Base-by-base conservation (phyloP, 768 basidiomycete genomes). In the Lactarius hatsudake region DNA sequence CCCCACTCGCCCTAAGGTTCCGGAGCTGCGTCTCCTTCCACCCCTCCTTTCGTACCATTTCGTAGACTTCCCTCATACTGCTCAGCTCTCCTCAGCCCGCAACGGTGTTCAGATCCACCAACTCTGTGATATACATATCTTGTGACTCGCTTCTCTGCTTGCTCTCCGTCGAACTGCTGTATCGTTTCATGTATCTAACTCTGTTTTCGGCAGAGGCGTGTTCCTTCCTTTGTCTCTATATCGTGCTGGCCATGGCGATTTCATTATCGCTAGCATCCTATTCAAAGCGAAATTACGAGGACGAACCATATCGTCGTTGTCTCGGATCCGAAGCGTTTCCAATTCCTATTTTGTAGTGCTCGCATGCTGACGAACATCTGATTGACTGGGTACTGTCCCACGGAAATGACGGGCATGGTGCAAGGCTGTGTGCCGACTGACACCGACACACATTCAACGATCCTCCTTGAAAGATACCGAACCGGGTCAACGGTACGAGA, bases 101-200 rank as follows among this genome's bases (percentile, higher is more conserved):
- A 68, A 64, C 59, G 62, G 67, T 64, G 59, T 54, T 63, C 58
- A 59, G 38, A 23, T 26, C 15, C 54, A 61, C 67, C 63, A 42
- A 68, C 62, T 56, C 67, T 68, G 67, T 68, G 67, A 68, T 48
- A 68, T 68, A 68, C 67, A 68, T 67, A 54, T 36, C 51, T 40
- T 63, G 65, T 66, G 66, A 59, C 38, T 51, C 30, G 23, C 51
- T 53, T 26, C 56, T 59, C 40, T 48, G 43, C 51, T 51, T 61
- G 23, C 59, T 64, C 59, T 60, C 34, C 55, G 42, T 68, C 59
- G 58, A 68, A 48, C 43, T 51, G 42, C 62, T 68, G 67, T 68
- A 64, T 67, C 48, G 34, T 54, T 43, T 59, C 13, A 6, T 51
- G 48, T 53, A 53, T 53, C 12, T 23, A 53, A 53, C 23, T 12